Evolutionary conservation across 805 yeast genomes (phyloP).

Genomic region (Hanseniaspora lindneri): DNA sequence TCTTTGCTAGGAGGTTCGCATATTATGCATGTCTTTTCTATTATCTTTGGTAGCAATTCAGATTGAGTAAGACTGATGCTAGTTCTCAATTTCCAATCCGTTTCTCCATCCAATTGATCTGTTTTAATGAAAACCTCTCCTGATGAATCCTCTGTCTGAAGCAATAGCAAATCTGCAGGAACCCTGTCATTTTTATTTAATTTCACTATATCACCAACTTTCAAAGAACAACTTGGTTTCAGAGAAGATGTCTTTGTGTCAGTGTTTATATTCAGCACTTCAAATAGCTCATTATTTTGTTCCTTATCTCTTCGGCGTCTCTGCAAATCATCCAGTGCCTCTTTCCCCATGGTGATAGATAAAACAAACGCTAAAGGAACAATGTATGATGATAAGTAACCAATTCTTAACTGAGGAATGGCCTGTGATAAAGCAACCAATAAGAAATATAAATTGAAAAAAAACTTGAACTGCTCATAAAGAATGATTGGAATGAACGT

Average conservation of each 20-base stretch:
- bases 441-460: slow-evolving; percentile 83
- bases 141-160: slow-evolving; percentile 66
- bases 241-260: slow-evolving; percentile 23
- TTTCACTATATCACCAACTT: slow-evolving; percentile 76
- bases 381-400: slow-evolving; percentile 81
- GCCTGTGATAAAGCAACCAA: slow-evolving; percentile 90
- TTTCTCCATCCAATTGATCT: slow-evolving; percentile 96
- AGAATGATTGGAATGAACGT: slow-evolving; percentile 80
- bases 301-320: slow-evolving; percentile 84
- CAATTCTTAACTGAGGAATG: slow-evolving; percentile 79
- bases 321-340: slow-evolving; percentile 85
- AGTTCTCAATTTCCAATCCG: slow-evolving; percentile 91
- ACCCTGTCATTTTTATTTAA: slow-evolving; percentile 72
- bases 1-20: slow-evolving; percentile 76
- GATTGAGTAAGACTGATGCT: slow-evolving; percentile 66
- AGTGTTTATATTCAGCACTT: slow-evolving; percentile 39
- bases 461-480: slow-evolving; percentile 93
- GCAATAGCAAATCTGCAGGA: slow-evolving; percentile 83
- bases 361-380: slow-evolving; percentile 92
- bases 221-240: slow-evolving; percentile 49
- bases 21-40: slow-evolving; percentile 42
- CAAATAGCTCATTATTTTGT: slow-evolving; percentile 73
- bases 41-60: slow-evolving; percentile 38
- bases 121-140: slow-evolving; percentile 93
- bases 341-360: slow-evolving; percentile 86